These are phyloP conservation scores for Monilinia laxa DNA, from an alignment of 2,329 filamentous ascomycete species.

Conservation along the genomic window DNA sequence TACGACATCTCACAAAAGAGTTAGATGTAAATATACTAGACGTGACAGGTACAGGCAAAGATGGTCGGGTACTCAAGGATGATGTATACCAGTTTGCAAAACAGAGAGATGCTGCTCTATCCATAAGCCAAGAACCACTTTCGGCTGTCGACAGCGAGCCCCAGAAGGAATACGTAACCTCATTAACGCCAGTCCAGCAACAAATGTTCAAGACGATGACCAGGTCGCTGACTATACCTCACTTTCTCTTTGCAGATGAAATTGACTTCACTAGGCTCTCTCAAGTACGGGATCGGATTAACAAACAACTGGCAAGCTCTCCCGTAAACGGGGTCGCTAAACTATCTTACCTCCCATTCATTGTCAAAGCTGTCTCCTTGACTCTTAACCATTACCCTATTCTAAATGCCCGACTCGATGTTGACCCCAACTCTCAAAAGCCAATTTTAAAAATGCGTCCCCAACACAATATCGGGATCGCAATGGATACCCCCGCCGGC, in stretches of 20 bases:
- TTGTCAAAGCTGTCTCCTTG: constrained; percentile 91
- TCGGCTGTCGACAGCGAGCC: constrained; percentile 33
- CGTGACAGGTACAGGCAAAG: constrained; percentile 81
- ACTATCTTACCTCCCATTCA: constrained; percentile 88
- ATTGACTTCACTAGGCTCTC: constrained; percentile 77
- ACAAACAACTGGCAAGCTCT: constrained; percentile 54
- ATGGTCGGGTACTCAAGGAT: constrained; percentile 88
- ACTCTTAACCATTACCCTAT: constrained; percentile 78
- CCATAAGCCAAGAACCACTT: constrained; percentile 30
- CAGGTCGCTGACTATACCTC: constrained; percentile 82
- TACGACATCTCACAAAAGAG: constrained; percentile 83
- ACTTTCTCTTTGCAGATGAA: constrained; percentile 93
- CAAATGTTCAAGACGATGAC: constrained; percentile 99
- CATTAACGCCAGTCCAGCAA: constrained; percentile 75
- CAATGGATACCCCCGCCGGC: constrained; percentile 88
- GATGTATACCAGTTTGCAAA: constrained; percentile 76
- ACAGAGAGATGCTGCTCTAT: constrained; percentile 45
- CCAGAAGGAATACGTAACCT: constrained; percentile 67
- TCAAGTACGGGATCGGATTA: constrained; percentile 71
- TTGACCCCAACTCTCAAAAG: constrained; percentile 53
- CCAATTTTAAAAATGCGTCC: constrained; percentile 75
- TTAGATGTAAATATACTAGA: constrained; percentile 74
- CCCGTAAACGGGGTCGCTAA: constrained; percentile 53
- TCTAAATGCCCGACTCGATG: constrained; percentile 82
- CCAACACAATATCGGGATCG: constrained; percentile 92